phyloP scores from a whole-genome alignment of 1,139 yeast species.

The Zygosaccharomyces pseudobailii region DNA sequence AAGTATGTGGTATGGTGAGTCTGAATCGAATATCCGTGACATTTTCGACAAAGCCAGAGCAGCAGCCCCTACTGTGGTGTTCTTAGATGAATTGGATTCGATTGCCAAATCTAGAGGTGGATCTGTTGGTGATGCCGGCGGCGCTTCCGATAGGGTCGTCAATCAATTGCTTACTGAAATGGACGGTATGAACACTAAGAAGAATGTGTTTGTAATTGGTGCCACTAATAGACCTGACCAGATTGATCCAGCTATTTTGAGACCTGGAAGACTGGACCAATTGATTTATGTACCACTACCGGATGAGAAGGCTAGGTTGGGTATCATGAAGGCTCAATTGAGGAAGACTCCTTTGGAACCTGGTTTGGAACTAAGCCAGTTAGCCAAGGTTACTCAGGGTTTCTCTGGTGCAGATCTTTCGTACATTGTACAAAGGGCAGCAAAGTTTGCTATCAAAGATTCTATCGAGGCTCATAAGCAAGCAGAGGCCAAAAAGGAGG shows the following conservation, averaged over 20 bases:
- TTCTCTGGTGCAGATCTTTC: constrained; percentile 99
- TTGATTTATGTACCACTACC: constrained; percentile 98
- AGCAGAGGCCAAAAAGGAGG: constrained; percentile 50
- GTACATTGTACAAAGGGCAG: constrained; percentile 96
- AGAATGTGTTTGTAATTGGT: constrained; percentile 97
- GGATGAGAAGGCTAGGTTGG: constrained; percentile 87
- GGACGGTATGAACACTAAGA: constrained; percentile 99
- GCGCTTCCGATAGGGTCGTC: constrained; percentile 97
- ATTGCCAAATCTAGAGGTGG: constrained; percentile 98
- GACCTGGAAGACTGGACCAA: constrained; percentile 99
- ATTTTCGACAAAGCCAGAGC: constrained; percentile 98
- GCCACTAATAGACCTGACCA: constrained; percentile 99
- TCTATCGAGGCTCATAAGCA: constrained; percentile 81
- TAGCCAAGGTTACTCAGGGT: constrained; percentile 90
- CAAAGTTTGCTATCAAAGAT: constrained; percentile 97
- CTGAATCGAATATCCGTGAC: constrained; percentile 94
- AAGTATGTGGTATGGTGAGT: constrained; percentile 99
- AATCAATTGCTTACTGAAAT: constrained; percentile 96
- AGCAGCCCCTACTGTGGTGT: constrained; percentile 97
- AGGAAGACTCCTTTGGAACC: constrained; percentile 99
- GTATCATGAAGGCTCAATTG: constrained; percentile 91
- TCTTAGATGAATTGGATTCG: constrained; percentile 95
- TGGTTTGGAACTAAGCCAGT: constrained; percentile 80
- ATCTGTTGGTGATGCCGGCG: constrained; percentile 90
- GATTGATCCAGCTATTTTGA: constrained; percentile 95